Evolutionary conservation across 2,329 filamentous ascomycete genomes (phyloP).

Genomic region (Blastomyces gilchristii): DNA sequence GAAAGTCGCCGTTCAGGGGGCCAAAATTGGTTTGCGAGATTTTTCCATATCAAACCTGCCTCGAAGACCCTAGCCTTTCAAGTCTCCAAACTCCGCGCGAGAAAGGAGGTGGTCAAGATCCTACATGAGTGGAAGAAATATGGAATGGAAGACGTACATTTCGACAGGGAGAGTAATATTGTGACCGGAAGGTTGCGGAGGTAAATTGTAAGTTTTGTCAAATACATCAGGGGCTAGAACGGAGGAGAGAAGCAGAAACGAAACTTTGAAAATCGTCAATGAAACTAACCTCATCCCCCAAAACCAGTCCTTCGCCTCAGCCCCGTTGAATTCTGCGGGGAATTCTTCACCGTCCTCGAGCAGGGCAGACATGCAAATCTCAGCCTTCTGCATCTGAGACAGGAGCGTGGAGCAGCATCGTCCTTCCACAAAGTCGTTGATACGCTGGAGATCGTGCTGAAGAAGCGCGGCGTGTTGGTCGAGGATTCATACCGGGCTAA

Average conservation of each 20-base stretch:
- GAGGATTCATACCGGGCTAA: constrained; percentile 55
- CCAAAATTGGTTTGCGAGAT: constrained; percentile 78
- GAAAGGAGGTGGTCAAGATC: constrained; percentile 65
- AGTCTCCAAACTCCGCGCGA: constrained; percentile 59
- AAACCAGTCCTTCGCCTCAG: constrained; percentile 64
- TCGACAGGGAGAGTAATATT: constrained; percentile 68
- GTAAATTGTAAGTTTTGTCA: constrained; percentile 58
- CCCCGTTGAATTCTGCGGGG: constrained; percentile 75
- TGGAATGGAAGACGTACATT: constrained; percentile 67
- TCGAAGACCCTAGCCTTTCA: constrained; percentile 64
- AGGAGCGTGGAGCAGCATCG: constrained; percentile 82
- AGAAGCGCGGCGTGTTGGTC: constrained; percentile 56
- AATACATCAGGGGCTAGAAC: background rate
- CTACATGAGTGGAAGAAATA: constrained; percentile 71
- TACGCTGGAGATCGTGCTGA: constrained; percentile 60
- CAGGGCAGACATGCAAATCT: constrained; percentile 67
- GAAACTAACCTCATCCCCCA: background rate
- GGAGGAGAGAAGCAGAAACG: background rate
- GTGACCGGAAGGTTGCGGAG: constrained; percentile 68
- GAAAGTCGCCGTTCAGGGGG: background rate
- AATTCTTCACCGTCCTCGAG: constrained; percentile 82
- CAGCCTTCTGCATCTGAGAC: constrained; percentile 74
- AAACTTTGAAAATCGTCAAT: background rate
- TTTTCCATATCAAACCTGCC: constrained; percentile 82
- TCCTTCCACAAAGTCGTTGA: constrained; percentile 78